These are phyloP conservation scores for Spizellomyces punctatus DNA, from an alignment of 192 early-diverging fungal genomes.

Conservation along the genomic window DNA sequence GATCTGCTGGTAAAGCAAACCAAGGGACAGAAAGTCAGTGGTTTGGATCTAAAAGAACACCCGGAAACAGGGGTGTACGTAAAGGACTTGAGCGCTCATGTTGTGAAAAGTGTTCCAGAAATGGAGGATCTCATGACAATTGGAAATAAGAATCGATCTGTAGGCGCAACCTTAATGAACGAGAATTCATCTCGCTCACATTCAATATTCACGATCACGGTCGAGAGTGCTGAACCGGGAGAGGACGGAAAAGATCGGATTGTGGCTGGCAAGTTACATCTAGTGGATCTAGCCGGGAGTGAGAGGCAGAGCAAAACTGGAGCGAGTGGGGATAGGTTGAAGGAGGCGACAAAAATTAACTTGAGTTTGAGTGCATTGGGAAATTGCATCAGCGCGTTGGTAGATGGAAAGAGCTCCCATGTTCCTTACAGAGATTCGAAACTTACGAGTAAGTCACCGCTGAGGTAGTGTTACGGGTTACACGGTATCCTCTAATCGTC, in stretches of 20 bases:
- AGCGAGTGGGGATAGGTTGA: slow-evolving; percentile 60
- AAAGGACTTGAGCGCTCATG: slow-evolving; percentile 55
- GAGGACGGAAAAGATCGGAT: slow-evolving; percentile 58
- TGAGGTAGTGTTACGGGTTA: neutral
- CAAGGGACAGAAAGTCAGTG: slow-evolving; percentile 3
- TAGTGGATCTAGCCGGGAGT: slow-evolving; percentile 66
- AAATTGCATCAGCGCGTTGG: slow-evolving; percentile 67
- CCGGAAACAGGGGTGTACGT: slow-evolving; percentile 72
- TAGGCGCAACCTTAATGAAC: slow-evolving; percentile 70
- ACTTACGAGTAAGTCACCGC: slow-evolving; percentile 49
- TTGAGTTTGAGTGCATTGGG: slow-evolving; percentile 62
- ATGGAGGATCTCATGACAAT: slow-evolving; percentile 57
- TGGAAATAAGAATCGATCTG: slow-evolving; percentile 60
- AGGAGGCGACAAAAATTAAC: slow-evolving; percentile 70
- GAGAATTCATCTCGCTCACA: slow-evolving; percentile 60
- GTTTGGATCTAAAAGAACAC: slow-evolving; percentile 63
- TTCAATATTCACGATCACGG: slow-evolving; percentile 68
- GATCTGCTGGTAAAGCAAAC: slow-evolving; percentile 73
- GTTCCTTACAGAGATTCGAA: slow-evolving; percentile 69
- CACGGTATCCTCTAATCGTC: neutral
- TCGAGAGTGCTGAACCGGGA: slow-evolving; percentile 54
- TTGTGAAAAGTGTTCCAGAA: slow-evolving; percentile 63
- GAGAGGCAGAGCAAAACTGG: slow-evolving; percentile 67
- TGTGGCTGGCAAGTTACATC: slow-evolving; percentile 60
- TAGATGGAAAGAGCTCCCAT: slow-evolving; percentile 63